Evolutionary conservation across 306 rosid genomes (phyloP), one percentile per base, ranked within the genome.

Genomic region (Mimosa bimucronata): DNA sequence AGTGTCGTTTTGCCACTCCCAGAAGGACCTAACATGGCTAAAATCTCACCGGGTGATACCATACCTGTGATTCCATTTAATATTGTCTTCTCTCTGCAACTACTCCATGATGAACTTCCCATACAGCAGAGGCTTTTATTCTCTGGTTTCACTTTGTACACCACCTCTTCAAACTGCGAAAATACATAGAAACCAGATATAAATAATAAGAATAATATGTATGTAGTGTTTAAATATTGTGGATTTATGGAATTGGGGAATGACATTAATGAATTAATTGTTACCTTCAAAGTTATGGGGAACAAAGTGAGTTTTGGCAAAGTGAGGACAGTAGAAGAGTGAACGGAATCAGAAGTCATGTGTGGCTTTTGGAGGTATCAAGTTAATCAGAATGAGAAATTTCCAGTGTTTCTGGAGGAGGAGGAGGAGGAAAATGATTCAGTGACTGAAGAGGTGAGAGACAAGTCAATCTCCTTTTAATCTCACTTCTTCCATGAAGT

Each of bases 1-100:
- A 93, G 97, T 53, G 97, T 91, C 37, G 97, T 93, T 77, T 93
- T 93, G 34, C 97, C 97, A 19, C 97, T 93, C 0, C 97, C 97
- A 5, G 97, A 91, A 7, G 97, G 97, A n/a, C 97, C 97, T 38
- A 92, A 60, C 97, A 91, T 88, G 30, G 97, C 97, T 4, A 93
- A 86, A 19, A 93, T 84, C 83, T 93, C 97, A 38, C 97, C 97
- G 0, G 97, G 97, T 57, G 19, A 87, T 19, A 91, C 97, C 64
- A 84, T 79, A 2, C 97, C 97, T 4, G 94, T 76, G 18, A 93
- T 65, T 28, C 97, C 97, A 25, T 86, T 91, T 65, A 93, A 70
- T 72, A 93, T 89, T 66, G 81, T 87, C 71, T 91, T 93, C 68
- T 91, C 97, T 70, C 21, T 83, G 1, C 41, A 57, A 41, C 66